Base-by-base conservation (phyloP, 179 eudicot genomes). In the Beta lomatogona region DNA sequence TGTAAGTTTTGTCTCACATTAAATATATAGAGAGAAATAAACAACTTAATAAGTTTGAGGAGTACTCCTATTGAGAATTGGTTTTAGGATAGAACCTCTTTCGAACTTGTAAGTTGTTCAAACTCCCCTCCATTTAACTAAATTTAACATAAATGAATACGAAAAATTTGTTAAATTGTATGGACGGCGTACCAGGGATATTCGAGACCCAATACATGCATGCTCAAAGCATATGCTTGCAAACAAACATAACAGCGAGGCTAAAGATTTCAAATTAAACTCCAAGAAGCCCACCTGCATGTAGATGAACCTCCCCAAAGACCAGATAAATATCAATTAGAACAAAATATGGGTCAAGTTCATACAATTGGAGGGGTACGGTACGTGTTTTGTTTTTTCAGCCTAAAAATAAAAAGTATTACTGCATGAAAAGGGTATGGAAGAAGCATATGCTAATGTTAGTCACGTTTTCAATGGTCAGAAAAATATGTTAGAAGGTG, bases 391-490 rank as follows among this genome's bases (percentile, higher is more conserved):
- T 19, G 44, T 1, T 19, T 67, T 44, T 46, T 4, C 6, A 4
- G 58, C 79, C 54, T 41, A 41, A 22, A 54, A 73, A 2, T 7
- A 60, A n/a, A n/a, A 46, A 6, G 21, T 3, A 19, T 36, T 36
- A 70, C 11, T 31, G 18, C 5, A 55, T 14, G 21, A 74, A 57
- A 75, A 16, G 21, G 25, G 15, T 6, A 75, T 55, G 48, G 25
- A 55, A 75, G 7, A 55, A 53, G 66, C 28, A 75, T 75, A 71
- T 71, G 75, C 58, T 50, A 3, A 71, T 71, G 55, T 25, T 16
- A 28, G 16, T 18, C 78, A 75, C 78, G 64, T 57, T 15, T 54
- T 57, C 52, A 28, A 75, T 8, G 67, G 46, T 19, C 14, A 75
- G 53, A 75, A 31, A 57, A 75, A 13, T 2, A 2, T 25, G 8